These are phyloP conservation scores for Dryas alaskensis DNA, from an alignment of 306 rosid genomes.

Conservation along the genomic window DNA sequence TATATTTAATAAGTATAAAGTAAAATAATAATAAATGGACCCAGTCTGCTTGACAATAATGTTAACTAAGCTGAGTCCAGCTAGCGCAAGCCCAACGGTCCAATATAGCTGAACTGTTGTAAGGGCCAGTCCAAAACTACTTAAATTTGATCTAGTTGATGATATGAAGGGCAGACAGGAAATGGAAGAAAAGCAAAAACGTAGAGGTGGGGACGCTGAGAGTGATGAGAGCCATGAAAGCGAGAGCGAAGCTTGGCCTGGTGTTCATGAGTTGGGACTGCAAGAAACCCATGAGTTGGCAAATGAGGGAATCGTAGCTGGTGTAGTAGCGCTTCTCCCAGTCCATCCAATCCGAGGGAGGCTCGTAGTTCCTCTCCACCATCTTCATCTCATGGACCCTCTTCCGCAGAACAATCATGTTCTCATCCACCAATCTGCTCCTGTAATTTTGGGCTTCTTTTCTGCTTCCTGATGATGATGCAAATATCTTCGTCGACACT, in stretches of 20 bases:
- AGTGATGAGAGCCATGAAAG: slow-evolving; percentile 23
- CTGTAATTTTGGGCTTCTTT: slow-evolving; percentile 1
- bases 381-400: slow-evolving; percentile 68
- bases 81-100: neutral
- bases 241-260: slow-evolving; percentile 48
- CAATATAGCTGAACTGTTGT: neutral
- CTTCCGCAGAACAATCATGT: slow-evolving; percentile 59
- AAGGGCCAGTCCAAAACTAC: neutral
- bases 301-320: slow-evolving; percentile 37
- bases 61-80: too few relatives aligned
- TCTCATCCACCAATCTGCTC: slow-evolving; percentile 51
- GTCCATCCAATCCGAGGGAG: slow-evolving; percentile 54
- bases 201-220: slow-evolving; percentile 38
- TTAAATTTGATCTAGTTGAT: too few relatives aligned
- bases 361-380: slow-evolving; percentile 66
- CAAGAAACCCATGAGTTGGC: slow-evolving; percentile 46
- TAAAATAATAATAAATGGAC: too few relatives aligned
- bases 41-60: neutral
- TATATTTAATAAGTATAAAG: too few relatives aligned
- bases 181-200: slow-evolving; percentile 24
- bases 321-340: slow-evolving; percentile 55
- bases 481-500: neutral
- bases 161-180: neutral
- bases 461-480: slow-evolving; percentile 6
- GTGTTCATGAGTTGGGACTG: slow-evolving; percentile 50